These are phyloP conservation scores for Mycosphaerelloides madeirae DNA, from an alignment of 2,329 filamentous ascomycete species.

Conservation along the genomic window DNA sequence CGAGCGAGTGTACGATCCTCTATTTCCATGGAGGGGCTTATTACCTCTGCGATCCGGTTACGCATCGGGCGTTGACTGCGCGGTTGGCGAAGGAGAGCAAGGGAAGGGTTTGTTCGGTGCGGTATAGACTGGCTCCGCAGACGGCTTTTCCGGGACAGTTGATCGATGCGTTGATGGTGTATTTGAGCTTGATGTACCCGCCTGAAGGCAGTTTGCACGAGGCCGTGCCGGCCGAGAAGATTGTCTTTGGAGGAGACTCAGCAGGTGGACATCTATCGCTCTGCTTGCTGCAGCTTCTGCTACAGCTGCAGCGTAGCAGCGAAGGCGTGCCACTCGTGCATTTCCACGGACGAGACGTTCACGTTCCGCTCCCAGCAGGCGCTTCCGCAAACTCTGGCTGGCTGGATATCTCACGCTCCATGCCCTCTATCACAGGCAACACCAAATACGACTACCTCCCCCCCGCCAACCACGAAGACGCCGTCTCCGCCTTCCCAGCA, in stretches of 20 bases:
- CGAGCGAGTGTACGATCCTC: conserved; percentile 59
- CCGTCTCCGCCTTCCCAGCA: conserved; percentile 36
- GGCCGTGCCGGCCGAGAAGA: conserved; percentile 58
- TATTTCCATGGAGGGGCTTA: conserved; percentile 76
- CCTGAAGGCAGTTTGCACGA: conserved; percentile 62
- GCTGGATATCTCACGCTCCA: conserved; percentile 64
- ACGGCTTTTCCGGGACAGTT: conserved; percentile 69
- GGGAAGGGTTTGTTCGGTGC: conserved; percentile 65
- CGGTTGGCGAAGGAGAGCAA: conserved; percentile 62
- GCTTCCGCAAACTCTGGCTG: conserved; percentile 62
- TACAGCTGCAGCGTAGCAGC: conserved; percentile 54
- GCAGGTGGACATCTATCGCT: conserved; percentile 69
- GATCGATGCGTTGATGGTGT: conserved; percentile 67
- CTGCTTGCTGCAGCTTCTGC: conserved; percentile 62
- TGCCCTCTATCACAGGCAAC: conserved; percentile 52
- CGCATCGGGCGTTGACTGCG: conserved; percentile 56
- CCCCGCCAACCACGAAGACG: conserved; percentile 35
- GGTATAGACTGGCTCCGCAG: conserved; percentile 71
- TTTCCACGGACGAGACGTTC: conserved; percentile 58
- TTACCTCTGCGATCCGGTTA: conserved; percentile 65
- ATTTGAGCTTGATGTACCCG: conserved; percentile 68
- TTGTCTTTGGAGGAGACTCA: conserved; percentile 69
- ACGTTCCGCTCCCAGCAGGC: conserved; percentile 59
- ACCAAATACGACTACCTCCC: conserved; percentile 60
- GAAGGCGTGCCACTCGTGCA: conserved; percentile 44